Percentiles rank a stretch among this genome's conserved stretches.
These are phyloP conservation scores for Cyberlindnera saturnus DNA, from an alignment of 805 yeast species.

Conservation along the genomic window DNA sequence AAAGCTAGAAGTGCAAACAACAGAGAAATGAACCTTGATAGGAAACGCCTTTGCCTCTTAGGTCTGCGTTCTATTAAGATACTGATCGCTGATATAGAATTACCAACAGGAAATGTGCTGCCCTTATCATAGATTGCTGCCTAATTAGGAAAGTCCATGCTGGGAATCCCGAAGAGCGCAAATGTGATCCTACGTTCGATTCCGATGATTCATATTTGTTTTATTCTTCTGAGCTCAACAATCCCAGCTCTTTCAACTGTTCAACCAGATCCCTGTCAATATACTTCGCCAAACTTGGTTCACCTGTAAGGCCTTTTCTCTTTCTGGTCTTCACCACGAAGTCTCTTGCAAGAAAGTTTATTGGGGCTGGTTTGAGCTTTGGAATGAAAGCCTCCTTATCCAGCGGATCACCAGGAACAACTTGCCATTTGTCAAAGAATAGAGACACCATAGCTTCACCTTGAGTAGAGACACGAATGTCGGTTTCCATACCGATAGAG, in stretches of 20 bases:
- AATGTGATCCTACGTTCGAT: neutral
- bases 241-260: slow-evolving; percentile 46
- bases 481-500: slow-evolving; percentile 84
- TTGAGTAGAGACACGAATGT: slow-evolving; percentile 66
- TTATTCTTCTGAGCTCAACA: slow-evolving; percentile 12
- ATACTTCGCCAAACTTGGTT: slow-evolving; percentile 59
- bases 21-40: too few relatives aligned
- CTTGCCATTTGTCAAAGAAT: slow-evolving; percentile 64
- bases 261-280: slow-evolving; percentile 55
- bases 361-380: slow-evolving; percentile 68
- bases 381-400: slow-evolving; percentile 61
- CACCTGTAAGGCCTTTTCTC: slow-evolving; percentile 79
- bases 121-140: neutral
- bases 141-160: neutral
- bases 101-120: neutral
- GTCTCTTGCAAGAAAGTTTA: slow-evolving; percentile 72
- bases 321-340: slow-evolving; percentile 83
- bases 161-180: neutral
- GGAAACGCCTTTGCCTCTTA: too few relatives aligned
- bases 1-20: too few relatives aligned
- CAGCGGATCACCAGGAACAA: slow-evolving; percentile 88
- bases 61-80: too few relatives aligned
- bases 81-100: too few relatives aligned
- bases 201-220: neutral
- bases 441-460: slow-evolving; percentile 73